These are phyloP conservation scores for Pinus albicaulis DNA, from an alignment of 75 land plant genomes.

Conservation along the genomic window DNA sequence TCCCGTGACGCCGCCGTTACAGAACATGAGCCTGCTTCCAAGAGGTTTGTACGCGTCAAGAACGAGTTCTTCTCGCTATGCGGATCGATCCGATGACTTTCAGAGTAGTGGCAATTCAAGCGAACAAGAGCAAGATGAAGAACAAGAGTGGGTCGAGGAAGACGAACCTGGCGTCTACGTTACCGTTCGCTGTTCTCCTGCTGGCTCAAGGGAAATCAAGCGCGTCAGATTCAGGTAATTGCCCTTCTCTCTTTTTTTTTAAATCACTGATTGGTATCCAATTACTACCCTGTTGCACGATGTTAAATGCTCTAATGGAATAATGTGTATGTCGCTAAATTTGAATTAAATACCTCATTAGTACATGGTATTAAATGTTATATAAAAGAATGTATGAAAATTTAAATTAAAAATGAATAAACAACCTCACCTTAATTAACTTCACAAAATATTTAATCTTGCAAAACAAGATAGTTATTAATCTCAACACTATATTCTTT, in stretches of 20 bases:
- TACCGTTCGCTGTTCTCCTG: conserved; percentile 7
- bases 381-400: no score
- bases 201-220: conserved; percentile 28
- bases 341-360: no score
- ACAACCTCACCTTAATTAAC: no score
- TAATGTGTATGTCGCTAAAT: no score
- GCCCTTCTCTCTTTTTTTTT: background rate
- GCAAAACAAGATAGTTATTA: no score
- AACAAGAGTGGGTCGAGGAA: conserved; percentile 26
- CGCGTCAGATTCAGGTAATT: conserved; percentile 47
- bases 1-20: conserved; percentile 54
- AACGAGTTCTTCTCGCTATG: conserved; percentile 42
- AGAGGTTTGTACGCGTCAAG: conserved; percentile 23
- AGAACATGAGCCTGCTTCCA: conserved; percentile 29
- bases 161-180: conserved; percentile 34
- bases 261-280: no score
- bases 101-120: conserved; percentile 12
- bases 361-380: no score
- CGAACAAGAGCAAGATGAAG: background rate
- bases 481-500: no score
- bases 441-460: no score
- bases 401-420: no score
- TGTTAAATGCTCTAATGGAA: no score
- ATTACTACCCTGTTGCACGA: no score
- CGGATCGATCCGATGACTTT: conserved; percentile 47